Evolutionary conservation across 495 filamentous ascomycete genomes (phyloP), one percentile per base, ranked within the genome.

Genomic region (Venustampulla echinocandica): DNA sequence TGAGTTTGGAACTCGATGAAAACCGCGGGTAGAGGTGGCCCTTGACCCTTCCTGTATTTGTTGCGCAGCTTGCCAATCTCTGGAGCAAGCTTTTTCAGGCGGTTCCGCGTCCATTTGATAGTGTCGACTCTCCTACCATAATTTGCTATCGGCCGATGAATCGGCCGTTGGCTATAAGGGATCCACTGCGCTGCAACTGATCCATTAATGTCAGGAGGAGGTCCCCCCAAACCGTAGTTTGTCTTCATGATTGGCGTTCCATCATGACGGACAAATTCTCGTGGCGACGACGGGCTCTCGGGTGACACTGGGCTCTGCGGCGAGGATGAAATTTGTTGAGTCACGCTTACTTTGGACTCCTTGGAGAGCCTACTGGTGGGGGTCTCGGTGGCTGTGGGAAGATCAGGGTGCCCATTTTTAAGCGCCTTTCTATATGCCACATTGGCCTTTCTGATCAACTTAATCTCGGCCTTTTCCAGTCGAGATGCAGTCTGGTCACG

Each of bases 101-200:
- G 84, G 4, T 75, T 69, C 50, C 92, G 82, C 56, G 81, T 86
- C 86, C 90, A 97, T 61, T 92, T 84, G 69, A 95, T 95, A 0
- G 87, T 87, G 62, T 95, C 89, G 22, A 95, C 87, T 71, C 96
- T 96, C 64, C 90, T 82, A 49, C 92, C 92, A 52, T 94, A 73
- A 18, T 80, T 65, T 14, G 73, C 74, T 24, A 95, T 63, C 22
- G 86, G 69, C 18, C 79, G 78, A 62, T 98, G 92, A 7, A 85
- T 84, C 1, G 92, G 92, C 47, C 93, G 77, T 49, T 95, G 70
- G 64, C 87, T 86, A 20, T 75, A 66, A 25, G 80, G 69, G 43
- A 96, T 66, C 78, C 84, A 93, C 50, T 82, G 81, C 3, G 85
- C 81, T 22, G 88, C 88, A 44, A 80, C 62, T 54, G 62, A 64